Evolutionary conservation across 1,284 basidiomycete genomes (phyloP).

Genomic region (Pseudozyma flocculosa): DNA sequence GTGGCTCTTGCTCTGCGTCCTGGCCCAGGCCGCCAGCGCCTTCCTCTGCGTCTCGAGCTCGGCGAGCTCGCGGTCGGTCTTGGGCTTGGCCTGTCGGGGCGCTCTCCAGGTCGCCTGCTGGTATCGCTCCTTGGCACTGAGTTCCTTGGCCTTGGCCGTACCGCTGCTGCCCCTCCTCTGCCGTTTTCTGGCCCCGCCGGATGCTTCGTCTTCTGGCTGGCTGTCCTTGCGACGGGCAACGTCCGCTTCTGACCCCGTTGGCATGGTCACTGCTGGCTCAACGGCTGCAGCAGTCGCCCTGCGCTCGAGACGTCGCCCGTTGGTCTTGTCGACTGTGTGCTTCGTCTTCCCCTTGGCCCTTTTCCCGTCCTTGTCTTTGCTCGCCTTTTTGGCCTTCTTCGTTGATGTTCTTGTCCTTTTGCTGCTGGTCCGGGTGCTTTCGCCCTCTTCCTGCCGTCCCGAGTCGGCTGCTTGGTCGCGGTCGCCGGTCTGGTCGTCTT

Average conservation of each 20-base stretch:
- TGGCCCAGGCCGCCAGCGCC: neutral
- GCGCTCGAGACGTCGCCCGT: no score
- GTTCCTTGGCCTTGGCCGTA: neutral
- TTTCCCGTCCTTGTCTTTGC: conserved; percentile 9
- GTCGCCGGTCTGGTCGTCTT: no score
- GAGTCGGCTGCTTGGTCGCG: no score
- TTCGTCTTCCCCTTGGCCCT: neutral
- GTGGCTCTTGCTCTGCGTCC: neutral
- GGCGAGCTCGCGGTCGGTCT: neutral
- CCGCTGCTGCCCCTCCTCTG: neutral
- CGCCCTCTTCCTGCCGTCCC: no score
- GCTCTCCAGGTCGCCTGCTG: neutral
- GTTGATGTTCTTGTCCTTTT: neutral
- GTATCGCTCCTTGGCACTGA: neutral
- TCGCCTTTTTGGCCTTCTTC: conserved; percentile 9
- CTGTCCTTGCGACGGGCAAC: no score
- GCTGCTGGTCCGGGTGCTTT: no score
- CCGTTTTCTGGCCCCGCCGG: neutral
- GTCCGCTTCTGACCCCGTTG: no score
- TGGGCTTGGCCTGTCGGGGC: neutral
- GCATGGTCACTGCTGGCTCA: no score
- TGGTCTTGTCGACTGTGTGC: conserved; percentile 18
- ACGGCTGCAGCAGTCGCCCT: no score
- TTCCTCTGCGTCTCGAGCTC: neutral
- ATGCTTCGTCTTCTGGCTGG: neutral